These are phyloP conservation scores for Penicillium antarcticum DNA, from an alignment of 495 filamentous ascomycete genomes.

Conservation along the genomic window DNA sequence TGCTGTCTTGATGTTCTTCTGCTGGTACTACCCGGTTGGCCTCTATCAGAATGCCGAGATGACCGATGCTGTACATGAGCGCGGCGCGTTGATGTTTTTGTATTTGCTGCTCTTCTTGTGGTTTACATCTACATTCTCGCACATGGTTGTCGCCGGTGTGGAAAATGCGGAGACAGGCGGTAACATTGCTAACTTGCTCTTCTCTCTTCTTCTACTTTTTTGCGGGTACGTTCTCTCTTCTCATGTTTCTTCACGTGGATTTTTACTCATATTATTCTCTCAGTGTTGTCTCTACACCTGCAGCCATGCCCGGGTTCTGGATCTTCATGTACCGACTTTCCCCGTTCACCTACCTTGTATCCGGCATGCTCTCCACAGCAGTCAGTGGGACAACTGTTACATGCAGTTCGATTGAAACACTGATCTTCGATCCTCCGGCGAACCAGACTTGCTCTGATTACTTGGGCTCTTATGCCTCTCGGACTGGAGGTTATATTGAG, in stretches of 20 bases:
- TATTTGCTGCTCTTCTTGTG: conserved; percentile 53
- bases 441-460: conserved; percentile 55
- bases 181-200: conserved; percentile 59
- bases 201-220: conserved; percentile 61
- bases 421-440: conserved; percentile 50
- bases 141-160: conserved; percentile 63
- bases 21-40: conserved; percentile 70
- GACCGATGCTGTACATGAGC: conserved; percentile 42
- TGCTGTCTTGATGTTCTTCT: conserved; percentile 57
- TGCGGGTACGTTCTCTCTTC: conserved; percentile 38
- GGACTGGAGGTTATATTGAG: conserved; percentile 52
- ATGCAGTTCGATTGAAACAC: conserved; percentile 57
- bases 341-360: conserved; percentile 69
- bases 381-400: conserved; percentile 55
- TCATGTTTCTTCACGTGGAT: background rate
- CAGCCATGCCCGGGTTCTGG: conserved; percentile 68
- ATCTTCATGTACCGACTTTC: conserved; percentile 80
- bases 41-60: conserved; percentile 51
- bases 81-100: conserved; percentile 59
- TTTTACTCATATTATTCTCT: conserved; percentile 4
- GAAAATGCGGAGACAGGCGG: conserved; percentile 60
- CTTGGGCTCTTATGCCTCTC: conserved; percentile 46
- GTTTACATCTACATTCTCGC: conserved; percentile 60
- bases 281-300: conserved; percentile 65
- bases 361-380: conserved; percentile 58